Conservation (phyloP, 1,139 yeast species). For the Saccharomyces pastorianus region DNA sequence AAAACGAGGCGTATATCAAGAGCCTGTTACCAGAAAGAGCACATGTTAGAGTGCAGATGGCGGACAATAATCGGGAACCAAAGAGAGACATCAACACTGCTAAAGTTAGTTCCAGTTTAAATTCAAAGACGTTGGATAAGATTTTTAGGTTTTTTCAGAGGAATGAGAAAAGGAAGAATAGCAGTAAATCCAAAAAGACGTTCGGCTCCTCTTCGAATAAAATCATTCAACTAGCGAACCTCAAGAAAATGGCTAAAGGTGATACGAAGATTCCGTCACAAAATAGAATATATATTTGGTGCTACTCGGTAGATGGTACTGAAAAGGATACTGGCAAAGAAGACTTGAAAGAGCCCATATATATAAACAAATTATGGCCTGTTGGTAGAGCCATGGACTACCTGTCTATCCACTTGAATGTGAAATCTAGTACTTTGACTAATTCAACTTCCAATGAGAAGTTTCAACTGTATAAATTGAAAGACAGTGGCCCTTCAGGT, state of each 20-base stretch:
- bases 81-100: not conserved
- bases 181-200: conserved; percentile 10
- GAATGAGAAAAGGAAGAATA: conserved; percentile 3
- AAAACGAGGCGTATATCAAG: conserved; percentile 26
- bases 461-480: conserved; percentile 26
- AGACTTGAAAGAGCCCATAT: conserved; percentile 17
- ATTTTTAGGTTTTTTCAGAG: conserved; percentile 26
- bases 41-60: conserved; percentile 36
- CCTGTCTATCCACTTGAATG: conserved; percentile 44
- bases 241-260: conserved; percentile 58
- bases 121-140: conserved; percentile 38
- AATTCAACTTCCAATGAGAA: conserved; percentile 20
- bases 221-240: conserved; percentile 35
- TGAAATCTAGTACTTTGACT: conserved; percentile 39
- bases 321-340: conserved; percentile 27
- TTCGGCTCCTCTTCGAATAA: conserved; percentile 21
- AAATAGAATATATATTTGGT: conserved; percentile 60
- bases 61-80: conserved; percentile 8
- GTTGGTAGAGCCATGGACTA: conserved; percentile 73
- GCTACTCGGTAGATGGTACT: conserved; percentile 40
- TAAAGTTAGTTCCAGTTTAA: conserved; percentile 23
- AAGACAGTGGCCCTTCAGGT: conserved; percentile 18
- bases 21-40: conserved; percentile 52
- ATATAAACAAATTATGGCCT: conserved; percentile 46
- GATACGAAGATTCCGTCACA: conserved; percentile 46